Base-by-base conservation (phyloP, 2,329 filamentous ascomycete species). In the Arthrobotrys musiformis region DNA sequence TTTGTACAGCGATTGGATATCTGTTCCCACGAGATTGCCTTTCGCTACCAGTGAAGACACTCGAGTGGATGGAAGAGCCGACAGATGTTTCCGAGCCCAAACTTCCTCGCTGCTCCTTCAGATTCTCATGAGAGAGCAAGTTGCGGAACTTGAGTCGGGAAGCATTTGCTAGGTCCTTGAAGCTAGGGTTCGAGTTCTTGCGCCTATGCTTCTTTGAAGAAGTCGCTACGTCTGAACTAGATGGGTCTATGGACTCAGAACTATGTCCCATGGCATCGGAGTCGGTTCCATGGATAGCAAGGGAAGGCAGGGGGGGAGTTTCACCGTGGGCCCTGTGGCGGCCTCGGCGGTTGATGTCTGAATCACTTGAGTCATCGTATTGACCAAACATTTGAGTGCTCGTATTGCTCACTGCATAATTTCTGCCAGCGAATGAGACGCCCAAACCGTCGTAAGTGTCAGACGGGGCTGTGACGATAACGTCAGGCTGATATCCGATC, bases 171-270 rank as follows among this genome's bases (percentile, higher is more conserved):
- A 78, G 56, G 11, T 78, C 74, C 30, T 72, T 78, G 37, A 73
- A 78, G 17, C 74, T 78, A 9, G 74, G 74, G 22, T 78, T 78
- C 6, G 74, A 78, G 40, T 78, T 67, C 48, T 72, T 78, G 30
- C 74, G 61, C 56, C 44, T 78, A 22, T 78, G 74, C 42, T 73
- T 69, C 56, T 64, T 78, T 8, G 73, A 67, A 33, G 50, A 26
- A 6, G 28, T 56, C 13, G 24, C 19, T 46, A 35, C 56, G 2
- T 22, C 30, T 0, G 26, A 30, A 1, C 26, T 46, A 9, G 30
- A 33, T 26, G 48, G 70, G 4, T 54, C 37, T 17, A 62, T 24
- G 26, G 26, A 68, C 33, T 67, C 69, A 5, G 61, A 37, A 52
- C 69, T 61, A n/a, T 54, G 42, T 0, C 26, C 63, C 8, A 46